Evolutionary conservation across 2,329 filamentous ascomycete genomes (phyloP), one percentile per base, ranked within the genome.

Genomic region (Tolypocladium album): DNA sequence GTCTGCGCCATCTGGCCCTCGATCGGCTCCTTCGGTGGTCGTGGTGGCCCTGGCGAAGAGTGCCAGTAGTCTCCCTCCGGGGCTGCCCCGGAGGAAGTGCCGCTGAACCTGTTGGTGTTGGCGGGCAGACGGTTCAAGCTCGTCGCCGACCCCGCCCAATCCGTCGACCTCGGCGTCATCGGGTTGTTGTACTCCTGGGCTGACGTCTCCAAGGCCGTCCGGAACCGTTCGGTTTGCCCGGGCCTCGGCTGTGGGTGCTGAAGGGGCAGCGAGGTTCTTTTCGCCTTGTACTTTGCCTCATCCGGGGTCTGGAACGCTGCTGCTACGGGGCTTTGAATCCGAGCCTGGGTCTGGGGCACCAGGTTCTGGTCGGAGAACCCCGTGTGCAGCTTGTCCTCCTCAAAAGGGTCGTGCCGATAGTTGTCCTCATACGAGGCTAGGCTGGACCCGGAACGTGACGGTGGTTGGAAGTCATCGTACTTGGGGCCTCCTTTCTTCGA

Each of bases 371-470:
- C 76, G 0, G 83, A 84, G 66, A 82, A 84, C 1, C 82, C 82
- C 0, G 76, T 73, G 64, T 83, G 82, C 3, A 86, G 74, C 67
- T 83, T 81, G 70, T 91, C 87, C 3, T 83, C 82, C 3, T 79
- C 80, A 59, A 84, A 84, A 2, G 81, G 72, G 56, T 85, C 74
- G 39, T 81, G 79, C 39, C 79, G 71, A 58, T 84, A 75, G 6
- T 79, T 77, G 43, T 81, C 79, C 63, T 85, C 79, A 63, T 89
- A 88, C 17, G 85, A 80, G 17, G 80, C 86, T 47, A 92, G 69
- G 67, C 92, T 88, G 0, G 90, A 94, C 0, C 84, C 88, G 12
- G 91, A 94, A 43, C 88, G 86, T 39, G 92, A 96, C n/a, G 78
- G 78, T 3, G 78, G 74, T 42, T 73, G 67, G 40, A 75, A 85